A percentile compares a stretch with the other conserved stretches of the same genome.
These are phyloP conservation scores for Cardamine chenopodiifolia DNA, from an alignment of 345 rosid genomes.

Conservation along the genomic window DNA sequence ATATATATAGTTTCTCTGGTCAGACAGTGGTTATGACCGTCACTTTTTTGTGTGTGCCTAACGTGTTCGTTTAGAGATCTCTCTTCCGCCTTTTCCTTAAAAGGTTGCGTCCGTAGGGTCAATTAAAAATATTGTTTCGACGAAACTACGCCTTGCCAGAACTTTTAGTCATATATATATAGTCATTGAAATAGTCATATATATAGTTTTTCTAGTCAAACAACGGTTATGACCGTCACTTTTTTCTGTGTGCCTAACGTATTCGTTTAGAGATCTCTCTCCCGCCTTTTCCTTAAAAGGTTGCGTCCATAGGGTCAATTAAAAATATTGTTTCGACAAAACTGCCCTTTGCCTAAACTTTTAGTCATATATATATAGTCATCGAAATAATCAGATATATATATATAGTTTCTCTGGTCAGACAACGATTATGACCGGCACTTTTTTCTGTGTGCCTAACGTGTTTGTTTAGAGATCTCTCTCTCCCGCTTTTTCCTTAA, in stretches of 20 bases:
- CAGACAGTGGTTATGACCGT: conserved; percentile 37
- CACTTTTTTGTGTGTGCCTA: background rate
- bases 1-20: no score
- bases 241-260: background rate
- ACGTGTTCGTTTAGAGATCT: background rate
- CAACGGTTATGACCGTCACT: conserved; percentile 33
- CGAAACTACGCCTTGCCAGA: no score
- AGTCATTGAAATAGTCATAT: no score
- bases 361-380: no score
- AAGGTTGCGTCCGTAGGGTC: conserved; percentile 19
- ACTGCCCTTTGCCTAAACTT: no score
- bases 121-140: no score
- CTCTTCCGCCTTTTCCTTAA: conserved; percentile 29
- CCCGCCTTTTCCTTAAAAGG: conserved; percentile 32
- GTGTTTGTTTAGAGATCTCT: background rate
- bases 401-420: no score
- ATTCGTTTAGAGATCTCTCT: background rate
- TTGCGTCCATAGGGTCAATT: conserved; percentile 11
- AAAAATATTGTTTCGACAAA: no score
- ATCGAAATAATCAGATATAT: no score
- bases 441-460: background rate
- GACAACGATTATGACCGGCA: conserved; percentile 33
- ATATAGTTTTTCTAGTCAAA: no score
- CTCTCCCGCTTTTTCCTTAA: conserved; percentile 30
- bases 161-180: no score